Conservation (phyloP, 352 stramenopile species). For the Globisporangium barbulae region DNA sequence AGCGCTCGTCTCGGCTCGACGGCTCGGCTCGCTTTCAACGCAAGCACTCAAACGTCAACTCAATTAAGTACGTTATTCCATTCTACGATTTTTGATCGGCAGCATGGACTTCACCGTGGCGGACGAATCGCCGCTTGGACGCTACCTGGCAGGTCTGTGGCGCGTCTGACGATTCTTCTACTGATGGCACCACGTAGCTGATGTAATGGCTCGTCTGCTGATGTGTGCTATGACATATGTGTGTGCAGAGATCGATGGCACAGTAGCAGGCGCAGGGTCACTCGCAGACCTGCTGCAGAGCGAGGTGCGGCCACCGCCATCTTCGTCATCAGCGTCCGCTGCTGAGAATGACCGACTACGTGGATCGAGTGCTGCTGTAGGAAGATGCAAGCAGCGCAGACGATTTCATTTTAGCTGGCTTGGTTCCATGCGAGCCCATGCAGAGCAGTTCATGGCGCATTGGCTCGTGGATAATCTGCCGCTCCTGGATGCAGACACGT, state of each 20-base stretch:
- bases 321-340: not conserved
- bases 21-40: too few relatives aligned
- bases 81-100: not conserved
- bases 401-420: not conserved
- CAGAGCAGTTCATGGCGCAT: slow-evolving; percentile 2
- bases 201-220: not conserved
- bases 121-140: slow-evolving; percentile 44
- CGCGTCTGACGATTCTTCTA: not conserved
- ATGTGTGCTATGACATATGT: not conserved
- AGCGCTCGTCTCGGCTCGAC: too few relatives aligned
- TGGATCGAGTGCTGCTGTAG: slow-evolving; percentile 7
- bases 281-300: slow-evolving; percentile 16
- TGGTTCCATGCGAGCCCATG: not conserved
- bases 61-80: too few relatives aligned
- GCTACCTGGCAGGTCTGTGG: slow-evolving; percentile 46
- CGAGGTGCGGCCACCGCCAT: slow-evolving; percentile 2
- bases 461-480: slow-evolving; percentile 1
- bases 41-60: too few relatives aligned
- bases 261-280: slow-evolving; percentile 3
- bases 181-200: not conserved
- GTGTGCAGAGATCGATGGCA: slow-evolving; percentile 10
- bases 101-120: slow-evolving; percentile 48
- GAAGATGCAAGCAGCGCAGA: not conserved
- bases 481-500: slow-evolving; percentile 1
- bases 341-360: not conserved